Base-by-base conservation (phyloP, 2,329 filamentous ascomycete genomes). In the Colletotrichum sp. region DNA sequence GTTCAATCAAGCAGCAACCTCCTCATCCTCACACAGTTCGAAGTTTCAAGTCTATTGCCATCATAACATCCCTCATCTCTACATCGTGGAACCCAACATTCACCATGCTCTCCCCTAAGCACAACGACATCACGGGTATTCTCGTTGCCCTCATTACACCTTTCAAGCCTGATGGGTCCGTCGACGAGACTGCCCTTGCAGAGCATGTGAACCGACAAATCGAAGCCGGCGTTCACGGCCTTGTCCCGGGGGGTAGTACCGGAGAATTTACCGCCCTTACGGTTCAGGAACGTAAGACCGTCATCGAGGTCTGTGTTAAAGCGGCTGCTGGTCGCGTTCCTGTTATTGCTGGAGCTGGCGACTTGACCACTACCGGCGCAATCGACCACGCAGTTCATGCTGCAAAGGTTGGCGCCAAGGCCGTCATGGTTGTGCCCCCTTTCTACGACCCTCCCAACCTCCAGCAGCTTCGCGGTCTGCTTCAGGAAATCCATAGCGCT, bases 171-270 rank as follows among this genome's bases (percentile, higher is more conserved):
- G 86, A 88, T 77, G 81, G 79, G 26, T 77, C 80, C 30, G 86
- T 89, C 74, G 86, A 89, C 77, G 79, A 82, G n/a, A 22, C n/a
- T 68, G 72, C 8, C 81, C 83, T 88, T 1, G 79, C 86, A 79
- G 77, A 82, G 12, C 88, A 89, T 80, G 86, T 90, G 78, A 83
- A 89, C 72, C 83, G 83, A 69, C 83, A 88, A 16, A 84, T 89
- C 75, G 76, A 81, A 5, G 84, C 84, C 2, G 88, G 88, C 5
- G 83, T 88, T n/a, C 88, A 89, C 78, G 88, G 88, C 48, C 83
- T 90, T 26, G 88, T 90, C 5, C 88, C 88, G 1, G 87, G 87
- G 10, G 88, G 88, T 62, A 89, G 87, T 80, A 88, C 86, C 0
- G 88, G 88, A 67, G 88, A 90, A 77, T 90, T 90, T 81, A 87